Percentiles rank a stretch among this genome's conserved stretches.
phyloP scores from a whole-genome alignment of 139 green algal species.

The Mesotaenium endlicherianum region DNA sequence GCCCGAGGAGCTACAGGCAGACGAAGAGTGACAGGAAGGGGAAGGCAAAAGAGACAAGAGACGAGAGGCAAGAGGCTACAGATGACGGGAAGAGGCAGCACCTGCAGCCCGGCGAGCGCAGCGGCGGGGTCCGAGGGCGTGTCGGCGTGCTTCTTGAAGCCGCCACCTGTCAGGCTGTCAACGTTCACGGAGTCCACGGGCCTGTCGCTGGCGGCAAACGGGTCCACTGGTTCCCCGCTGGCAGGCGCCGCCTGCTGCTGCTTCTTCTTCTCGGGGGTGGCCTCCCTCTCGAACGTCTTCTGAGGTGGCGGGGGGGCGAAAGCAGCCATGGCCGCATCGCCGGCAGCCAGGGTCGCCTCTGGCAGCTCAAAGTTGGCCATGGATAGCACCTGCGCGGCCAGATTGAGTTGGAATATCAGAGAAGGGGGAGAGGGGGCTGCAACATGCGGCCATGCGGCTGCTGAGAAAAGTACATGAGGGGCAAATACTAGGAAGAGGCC shows the following conservation, averaged over 20 bases:
- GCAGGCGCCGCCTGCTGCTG: background rate
- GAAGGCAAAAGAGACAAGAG: background rate
- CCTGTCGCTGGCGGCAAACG: slow-evolving; percentile 17
- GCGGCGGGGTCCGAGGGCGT: background rate
- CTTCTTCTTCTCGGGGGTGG: background rate
- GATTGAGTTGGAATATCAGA: too few relatives aligned
- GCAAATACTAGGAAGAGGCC: too few relatives aligned
- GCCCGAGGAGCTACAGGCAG: background rate
- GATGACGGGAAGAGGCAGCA: background rate
- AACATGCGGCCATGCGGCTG: too few relatives aligned
- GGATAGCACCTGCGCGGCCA: slow-evolving; percentile 22
- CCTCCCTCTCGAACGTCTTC: slow-evolving; percentile 17
- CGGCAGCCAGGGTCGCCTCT: slow-evolving; percentile 10
- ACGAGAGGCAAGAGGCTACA: background rate
- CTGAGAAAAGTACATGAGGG: too few relatives aligned
- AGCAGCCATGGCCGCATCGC: slow-evolving; percentile 28
- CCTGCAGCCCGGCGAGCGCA: background rate
- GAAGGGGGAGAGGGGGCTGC: too few relatives aligned
- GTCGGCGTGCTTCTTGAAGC: background rate
- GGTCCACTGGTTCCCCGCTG: background rate
- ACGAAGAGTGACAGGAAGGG: background rate
- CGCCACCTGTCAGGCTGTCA: background rate
- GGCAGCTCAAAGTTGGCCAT: slow-evolving; percentile 34
- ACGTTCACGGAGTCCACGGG: background rate
- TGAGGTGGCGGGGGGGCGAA: slow-evolving; percentile 25